Evolutionary conservation across 2,329 filamentous ascomycete genomes (phyloP), one percentile per base, ranked within the genome.

Genomic region (Colletotrichum aenigma): DNA sequence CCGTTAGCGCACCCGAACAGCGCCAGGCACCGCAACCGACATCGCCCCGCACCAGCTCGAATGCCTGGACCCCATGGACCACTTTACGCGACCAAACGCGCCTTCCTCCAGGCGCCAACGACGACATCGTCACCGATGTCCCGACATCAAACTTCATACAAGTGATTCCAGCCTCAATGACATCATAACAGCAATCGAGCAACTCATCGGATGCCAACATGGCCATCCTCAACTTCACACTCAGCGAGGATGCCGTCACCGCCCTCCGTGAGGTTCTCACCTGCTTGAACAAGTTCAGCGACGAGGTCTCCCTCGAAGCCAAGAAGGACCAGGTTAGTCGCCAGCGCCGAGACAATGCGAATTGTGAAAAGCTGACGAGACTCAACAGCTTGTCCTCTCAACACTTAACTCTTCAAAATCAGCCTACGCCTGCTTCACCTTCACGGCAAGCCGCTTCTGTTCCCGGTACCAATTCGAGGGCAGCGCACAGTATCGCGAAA

Each of bases 361-460:
- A 36, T 15, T 26, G 4, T 2, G 5, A n/a, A 30, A 15, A 4
- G 8, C 55, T 62, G 28, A 55, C 71, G 28, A 7, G 0, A 0
- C 4, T 26, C 9, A 4, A 36, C 65, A 95, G 94, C 89, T 96
- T 78, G 88, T 93, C 6, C 87, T 96, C 70, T 95, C 94, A 16
- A 92, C 94, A 16, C 87, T 96, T 77, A 96, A 96, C 82, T 90
- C 91, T n/a, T 95, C 94, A 71, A 95, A 95, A 81, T 95, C 94
- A 6, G 94, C 94, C 21, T 96, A 96, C 82, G 92, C 93, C 30
- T 93, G 93, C 74, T 93, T 95, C 80, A 90, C 90, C 9, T 91
- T 96, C 69, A 88, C 93, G 58, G 89, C 91, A 55, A 90, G 87
- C 78, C 89, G 91, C 52, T 96, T 96, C 86, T 96, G 96, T 84